phyloP scores from a whole-genome alignment of 1,284 basidiomycete genomes.

The Gymnopus androsaceus region DNA sequence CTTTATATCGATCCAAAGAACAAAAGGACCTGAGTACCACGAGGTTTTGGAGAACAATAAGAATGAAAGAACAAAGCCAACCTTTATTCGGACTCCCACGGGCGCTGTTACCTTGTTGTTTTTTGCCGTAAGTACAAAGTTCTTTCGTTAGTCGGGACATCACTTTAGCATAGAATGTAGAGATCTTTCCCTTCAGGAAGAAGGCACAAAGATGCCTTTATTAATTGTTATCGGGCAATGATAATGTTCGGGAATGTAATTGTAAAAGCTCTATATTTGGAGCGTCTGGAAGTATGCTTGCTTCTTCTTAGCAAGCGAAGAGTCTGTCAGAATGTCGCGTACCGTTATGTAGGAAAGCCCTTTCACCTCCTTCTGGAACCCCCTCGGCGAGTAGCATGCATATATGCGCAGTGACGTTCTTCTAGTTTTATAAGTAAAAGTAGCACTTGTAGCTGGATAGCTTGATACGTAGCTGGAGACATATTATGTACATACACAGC shows the following conservation, averaged over 20 bases:
- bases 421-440: too few relatives aligned
- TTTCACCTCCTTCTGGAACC: not conserved
- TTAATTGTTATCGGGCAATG: too few relatives aligned
- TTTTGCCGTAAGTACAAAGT: not conserved
- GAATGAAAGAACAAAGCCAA: constrained; percentile 1
- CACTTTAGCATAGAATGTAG: too few relatives aligned
- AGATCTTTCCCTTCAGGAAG: too few relatives aligned
- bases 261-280: not conserved
- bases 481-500: too few relatives aligned
- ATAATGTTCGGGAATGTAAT: too few relatives aligned
- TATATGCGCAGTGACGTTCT: too few relatives aligned
- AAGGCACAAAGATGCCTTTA: too few relatives aligned
- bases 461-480: too few relatives aligned
- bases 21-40: constrained; percentile 7
- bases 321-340: not conserved
- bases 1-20: constrained; percentile 5
- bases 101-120: constrained; percentile 3
- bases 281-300: not conserved
- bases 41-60: constrained; percentile 10
- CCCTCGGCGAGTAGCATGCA: too few relatives aligned
- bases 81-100: not conserved
- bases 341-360: not conserved
- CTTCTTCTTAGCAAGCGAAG: not conserved
- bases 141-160: too few relatives aligned
- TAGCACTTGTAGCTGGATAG: too few relatives aligned